phyloP scores from a whole-genome alignment of 2,329 filamentous ascomycete genomes.

The Cladosporium austrohemisphaericum region DNA sequence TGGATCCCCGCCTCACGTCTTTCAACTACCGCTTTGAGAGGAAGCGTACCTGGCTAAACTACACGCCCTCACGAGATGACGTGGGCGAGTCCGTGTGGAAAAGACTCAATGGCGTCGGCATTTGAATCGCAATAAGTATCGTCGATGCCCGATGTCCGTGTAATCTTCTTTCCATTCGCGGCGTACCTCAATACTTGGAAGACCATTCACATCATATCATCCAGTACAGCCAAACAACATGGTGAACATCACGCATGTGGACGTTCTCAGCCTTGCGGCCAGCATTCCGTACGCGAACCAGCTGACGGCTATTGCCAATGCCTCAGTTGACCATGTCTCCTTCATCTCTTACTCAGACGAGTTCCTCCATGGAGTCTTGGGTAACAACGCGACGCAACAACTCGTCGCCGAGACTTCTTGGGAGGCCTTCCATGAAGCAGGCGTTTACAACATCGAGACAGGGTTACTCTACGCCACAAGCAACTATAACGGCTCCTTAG shows the following conservation, averaged over 20 bases:
- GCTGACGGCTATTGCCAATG: conserved; percentile 27
- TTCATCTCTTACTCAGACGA: conserved; percentile 29
- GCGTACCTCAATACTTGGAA: too few relatives aligned
- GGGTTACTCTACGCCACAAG: conserved; percentile 43
- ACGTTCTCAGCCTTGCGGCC: conserved; percentile 30
- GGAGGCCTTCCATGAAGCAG: conserved; percentile 40
- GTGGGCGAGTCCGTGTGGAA: background rate
- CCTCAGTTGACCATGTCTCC: conserved; percentile 28
- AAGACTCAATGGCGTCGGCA: background rate
- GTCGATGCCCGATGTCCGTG: background rate
- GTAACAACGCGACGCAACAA: conserved; percentile 28
- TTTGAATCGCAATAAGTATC: too few relatives aligned
- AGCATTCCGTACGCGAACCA: conserved; percentile 31
- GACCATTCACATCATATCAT: too few relatives aligned
- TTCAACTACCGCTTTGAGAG: background rate
- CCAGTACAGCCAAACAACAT: conserved; percentile 20
- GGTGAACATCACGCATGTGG: conserved; percentile 35
- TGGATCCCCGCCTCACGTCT: background rate
- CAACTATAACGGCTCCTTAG: conserved; percentile 34
- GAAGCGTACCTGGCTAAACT: conserved; percentile 10
- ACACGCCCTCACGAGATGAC: background rate
- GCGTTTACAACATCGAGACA: conserved; percentile 33
- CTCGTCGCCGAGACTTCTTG: conserved; percentile 26
- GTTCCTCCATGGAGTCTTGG: conserved; percentile 31
- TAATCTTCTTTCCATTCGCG: too few relatives aligned